Percentiles rank a stretch among this genome's conserved stretches.
phyloP scores from a whole-genome alignment of 352 stramenopile species.

The Pythium aristosporum region DNA sequence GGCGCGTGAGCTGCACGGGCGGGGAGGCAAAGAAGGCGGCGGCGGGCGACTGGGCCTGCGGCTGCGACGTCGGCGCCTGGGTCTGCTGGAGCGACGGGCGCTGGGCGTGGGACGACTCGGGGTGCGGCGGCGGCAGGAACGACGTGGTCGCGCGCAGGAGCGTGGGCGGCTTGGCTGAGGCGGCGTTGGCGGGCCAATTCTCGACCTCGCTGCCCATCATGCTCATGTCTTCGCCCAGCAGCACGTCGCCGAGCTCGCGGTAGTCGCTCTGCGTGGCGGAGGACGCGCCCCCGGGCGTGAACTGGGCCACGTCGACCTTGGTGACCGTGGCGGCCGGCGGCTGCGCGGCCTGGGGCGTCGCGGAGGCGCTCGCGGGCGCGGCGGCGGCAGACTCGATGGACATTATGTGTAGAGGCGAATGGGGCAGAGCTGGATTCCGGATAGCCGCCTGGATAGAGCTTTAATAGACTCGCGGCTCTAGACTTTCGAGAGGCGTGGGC shows the following conservation, averaged over 20 bases:
- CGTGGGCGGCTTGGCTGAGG: conserved; percentile 17
- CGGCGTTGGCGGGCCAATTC: conserved; percentile 30
- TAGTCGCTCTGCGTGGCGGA: conserved; percentile 26
- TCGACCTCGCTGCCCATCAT: conserved; percentile 73
- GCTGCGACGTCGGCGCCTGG: conserved; percentile 17
- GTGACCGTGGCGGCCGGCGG: neutral
- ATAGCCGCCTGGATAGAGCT: conserved; percentile 6
- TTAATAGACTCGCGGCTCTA: conserved; percentile 7
- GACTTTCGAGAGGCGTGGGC: conserved; percentile 5
- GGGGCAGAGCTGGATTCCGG: neutral
- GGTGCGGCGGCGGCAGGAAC: conserved; percentile 25
- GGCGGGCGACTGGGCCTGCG: conserved; percentile 17
- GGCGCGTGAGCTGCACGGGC: conserved; percentile 60
- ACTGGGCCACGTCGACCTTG: conserved; percentile 26
- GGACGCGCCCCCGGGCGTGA: conserved; percentile 13
- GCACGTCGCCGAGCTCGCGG: conserved; percentile 41
- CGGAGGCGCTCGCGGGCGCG: conserved; percentile 10
- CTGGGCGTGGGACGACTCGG: conserved; percentile 1
- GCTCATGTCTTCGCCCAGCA: conserved; percentile 59
- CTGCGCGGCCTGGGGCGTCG: neutral
- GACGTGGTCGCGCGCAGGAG: conserved; percentile 19
- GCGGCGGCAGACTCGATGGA: conserved; percentile 22
- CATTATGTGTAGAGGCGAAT: conserved; percentile 12
- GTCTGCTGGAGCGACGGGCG: conserved; percentile 37
- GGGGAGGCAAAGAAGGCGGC: conserved; percentile 39